phyloP scores from a whole-genome alignment of 164 flowering plant genomes.

The Taxillus chinensis region DNA sequence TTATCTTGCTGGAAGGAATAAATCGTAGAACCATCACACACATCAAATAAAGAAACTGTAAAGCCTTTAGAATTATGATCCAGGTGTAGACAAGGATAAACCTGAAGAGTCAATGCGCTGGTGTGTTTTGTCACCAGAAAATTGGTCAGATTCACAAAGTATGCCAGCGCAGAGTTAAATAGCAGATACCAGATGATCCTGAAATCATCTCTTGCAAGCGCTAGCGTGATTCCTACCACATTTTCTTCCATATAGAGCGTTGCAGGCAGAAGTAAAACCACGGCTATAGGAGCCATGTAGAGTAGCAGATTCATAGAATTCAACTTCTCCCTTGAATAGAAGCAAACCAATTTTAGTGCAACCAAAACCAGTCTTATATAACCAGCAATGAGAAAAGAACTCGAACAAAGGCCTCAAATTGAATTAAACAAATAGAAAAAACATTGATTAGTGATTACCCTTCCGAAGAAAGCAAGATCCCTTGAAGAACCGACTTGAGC shows the following conservation, averaged over 20 bases:
- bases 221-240: slow-evolving; percentile 55
- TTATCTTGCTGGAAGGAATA: too few relatives aligned
- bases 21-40: too few relatives aligned
- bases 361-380: too few relatives aligned
- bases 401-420: background rate
- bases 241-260: slow-evolving; percentile 58
- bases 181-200: slow-evolving; percentile 52
- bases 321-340: slow-evolving; percentile 49
- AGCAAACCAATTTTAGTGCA: background rate
- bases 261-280: slow-evolving; percentile 59
- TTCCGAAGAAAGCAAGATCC: slow-evolving; percentile 65
- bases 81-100: slow-evolving; percentile 3
- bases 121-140: slow-evolving; percentile 69
- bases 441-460: slow-evolving; percentile 28
- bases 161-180: slow-evolving; percentile 58
- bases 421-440: background rate
- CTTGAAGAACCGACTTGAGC: slow-evolving; percentile 62
- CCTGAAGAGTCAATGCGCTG: slow-evolving; percentile 68
- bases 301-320: slow-evolving; percentile 66
- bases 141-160: slow-evolving; percentile 60
- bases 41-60: too few relatives aligned
- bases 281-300: slow-evolving; percentile 73
- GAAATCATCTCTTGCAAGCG: slow-evolving; percentile 52
- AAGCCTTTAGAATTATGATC: too few relatives aligned
- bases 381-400: background rate